Evolutionary conservation across 2,329 filamentous ascomycete genomes (phyloP).

Genomic region (Corynespora cassiicola): DNA sequence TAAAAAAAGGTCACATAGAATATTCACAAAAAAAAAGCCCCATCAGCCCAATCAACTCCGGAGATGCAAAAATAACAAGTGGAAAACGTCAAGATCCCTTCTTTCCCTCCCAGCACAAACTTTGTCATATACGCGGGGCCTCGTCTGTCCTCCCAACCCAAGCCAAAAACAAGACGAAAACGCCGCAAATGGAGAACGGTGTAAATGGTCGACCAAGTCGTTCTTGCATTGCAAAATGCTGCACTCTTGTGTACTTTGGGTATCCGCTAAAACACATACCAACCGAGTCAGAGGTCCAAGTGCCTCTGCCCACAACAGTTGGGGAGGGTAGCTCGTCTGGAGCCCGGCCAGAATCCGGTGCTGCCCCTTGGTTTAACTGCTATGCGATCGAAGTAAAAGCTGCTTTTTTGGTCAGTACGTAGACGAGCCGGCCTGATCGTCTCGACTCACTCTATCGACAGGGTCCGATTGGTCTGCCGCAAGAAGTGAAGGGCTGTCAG

Average conservation of each 20-base stretch:
- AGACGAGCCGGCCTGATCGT: no score
- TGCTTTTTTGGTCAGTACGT: no score
- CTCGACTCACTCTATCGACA: conserved; percentile 62
- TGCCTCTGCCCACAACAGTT: no score
- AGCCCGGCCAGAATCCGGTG: no score
- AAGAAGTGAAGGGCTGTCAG: conserved; percentile 69
- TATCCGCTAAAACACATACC: conserved; percentile 12
- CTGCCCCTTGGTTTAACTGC: conserved; percentile 53
- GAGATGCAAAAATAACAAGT: no score
- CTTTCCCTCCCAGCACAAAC: no score
- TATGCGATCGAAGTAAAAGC: conserved; percentile 57
- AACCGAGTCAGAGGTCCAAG: no score
- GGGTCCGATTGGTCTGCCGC: conserved; percentile 68
- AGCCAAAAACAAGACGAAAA: conserved; percentile 4
- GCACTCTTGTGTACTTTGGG: conserved; percentile 7
- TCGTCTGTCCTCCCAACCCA: background rate
- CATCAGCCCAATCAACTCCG: conserved; percentile 11
- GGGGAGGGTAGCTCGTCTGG: no score
- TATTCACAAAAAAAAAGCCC: no score
- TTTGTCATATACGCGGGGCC: no score
- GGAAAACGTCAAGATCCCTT: background rate
- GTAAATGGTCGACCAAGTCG: background rate
- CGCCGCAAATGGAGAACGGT: conserved; percentile 8
- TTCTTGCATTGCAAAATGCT: conserved; percentile 1
- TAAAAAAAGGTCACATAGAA: no score